Base-by-base conservation (phyloP, 1,139 yeast species). In the Magnusiomyces paraingens region DNA sequence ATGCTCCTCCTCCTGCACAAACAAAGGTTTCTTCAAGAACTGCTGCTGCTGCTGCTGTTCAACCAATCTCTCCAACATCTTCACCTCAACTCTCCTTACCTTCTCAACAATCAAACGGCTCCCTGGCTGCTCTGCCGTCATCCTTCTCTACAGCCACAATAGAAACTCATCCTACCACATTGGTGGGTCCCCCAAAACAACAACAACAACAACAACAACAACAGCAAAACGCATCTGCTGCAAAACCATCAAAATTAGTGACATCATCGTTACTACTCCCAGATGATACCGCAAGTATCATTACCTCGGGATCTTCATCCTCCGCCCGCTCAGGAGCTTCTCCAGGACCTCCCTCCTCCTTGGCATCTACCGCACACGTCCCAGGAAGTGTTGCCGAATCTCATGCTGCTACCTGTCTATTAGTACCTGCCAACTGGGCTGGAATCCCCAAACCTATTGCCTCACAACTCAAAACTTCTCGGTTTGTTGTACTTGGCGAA, bases 391-490 rank as follows among this genome's bases (percentile, higher is more conserved):
- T 47, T 4, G 29, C 50, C 6, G 35, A 38, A 14, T 47, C 36
- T 18, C 50, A 47, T 20, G 35, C 50, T 3, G 12, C 32, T 12
- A 38, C 43, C 4, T 47, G 50, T 35, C 20, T 47, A 2, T 35
- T 47, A 5, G 21, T 38, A 4, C 42, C 18, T 2, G 15, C 50
- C 6, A 47, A 47, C 39, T 47, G 50, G 50, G 35, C 20, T 5
- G n/a, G 8, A 4, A 20, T 47, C 20, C 50, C 50, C 6, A 47
- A 47, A 38, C 17, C 50, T 12, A 32, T 47, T 8, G 50, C 43
- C n/a, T 8, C 18, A 2, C 50, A 47, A 21, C 50, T 47, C 35
- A 47, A 47, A 47, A 38, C 42, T 2, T 15, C 40, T 17, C 42
- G 50, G 4, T 47, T 47, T 20, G 50, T 47, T 8, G 18, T 39